phyloP scores from a whole-genome alignment of 192 early-diverging fungal genomes.

The Coemansia sp. region DNA sequence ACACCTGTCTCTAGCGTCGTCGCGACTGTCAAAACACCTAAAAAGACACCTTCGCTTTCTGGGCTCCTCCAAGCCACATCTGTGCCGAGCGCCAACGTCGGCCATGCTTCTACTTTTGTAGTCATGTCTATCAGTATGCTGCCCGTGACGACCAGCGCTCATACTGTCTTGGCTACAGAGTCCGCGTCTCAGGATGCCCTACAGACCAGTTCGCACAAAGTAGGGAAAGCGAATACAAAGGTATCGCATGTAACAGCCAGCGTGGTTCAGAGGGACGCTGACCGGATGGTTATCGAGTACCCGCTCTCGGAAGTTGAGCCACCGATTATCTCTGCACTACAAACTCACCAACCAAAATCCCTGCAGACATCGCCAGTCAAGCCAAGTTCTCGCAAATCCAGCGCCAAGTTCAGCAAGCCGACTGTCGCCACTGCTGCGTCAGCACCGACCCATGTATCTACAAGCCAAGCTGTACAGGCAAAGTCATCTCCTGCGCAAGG shows the following conservation, averaged over 20 bases:
- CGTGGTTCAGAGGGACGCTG: neutral
- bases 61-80: neutral
- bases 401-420: neutral
- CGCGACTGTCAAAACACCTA: too few relatives aligned
- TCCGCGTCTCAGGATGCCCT: neutral
- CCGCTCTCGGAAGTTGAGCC: conserved; percentile 9
- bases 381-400: neutral
- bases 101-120: neutral
- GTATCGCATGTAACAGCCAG: neutral
- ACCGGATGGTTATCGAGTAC: conserved; percentile 17
- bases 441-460: neutral
- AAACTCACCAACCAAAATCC: neutral
- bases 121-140: conserved; percentile 1
- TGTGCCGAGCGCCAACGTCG: neutral
- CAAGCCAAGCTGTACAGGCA: neutral
- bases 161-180: neutral
- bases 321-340: neutral
- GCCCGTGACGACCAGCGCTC: neutral
- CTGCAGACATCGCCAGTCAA: neutral
- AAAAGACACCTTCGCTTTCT: neutral
- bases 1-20: neutral
- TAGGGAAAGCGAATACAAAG: neutral
- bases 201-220: neutral
- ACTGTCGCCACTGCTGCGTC: neutral
- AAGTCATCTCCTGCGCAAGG: neutral